These are phyloP conservation scores for Amesomyces nigricolor DNA, from an alignment of 2,329 filamentous ascomycete genomes.

Conservation along the genomic window DNA sequence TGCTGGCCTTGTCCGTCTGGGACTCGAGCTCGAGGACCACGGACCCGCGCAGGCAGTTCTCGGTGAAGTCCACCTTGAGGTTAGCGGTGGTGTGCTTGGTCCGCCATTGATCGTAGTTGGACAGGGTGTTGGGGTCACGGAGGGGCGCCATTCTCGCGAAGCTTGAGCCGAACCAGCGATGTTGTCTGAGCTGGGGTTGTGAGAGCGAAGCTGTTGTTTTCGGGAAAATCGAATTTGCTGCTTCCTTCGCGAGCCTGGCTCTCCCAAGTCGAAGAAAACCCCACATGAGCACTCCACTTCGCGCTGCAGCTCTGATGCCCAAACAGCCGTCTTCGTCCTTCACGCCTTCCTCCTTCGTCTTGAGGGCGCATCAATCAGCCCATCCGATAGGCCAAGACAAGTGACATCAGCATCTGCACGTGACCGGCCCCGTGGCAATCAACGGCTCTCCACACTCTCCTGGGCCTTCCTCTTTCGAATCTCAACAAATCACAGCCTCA, in stretches of 20 bases:
- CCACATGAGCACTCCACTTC: constrained; percentile 24
- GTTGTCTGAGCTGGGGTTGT: not conserved
- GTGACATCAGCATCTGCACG: constrained; percentile 13
- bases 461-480: not conserved
- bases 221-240: constrained; percentile 17
- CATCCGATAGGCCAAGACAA: constrained; percentile 18
- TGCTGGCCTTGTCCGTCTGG: constrained; percentile 64
- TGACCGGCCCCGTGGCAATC: constrained; percentile 6
- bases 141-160: constrained; percentile 30
- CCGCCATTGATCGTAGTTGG: constrained; percentile 85
- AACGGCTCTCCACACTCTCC: not conserved
- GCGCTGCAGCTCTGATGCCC: constrained; percentile 10
- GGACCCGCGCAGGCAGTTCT: constrained; percentile 69
- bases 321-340: constrained; percentile 11
- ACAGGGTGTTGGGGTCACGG: constrained; percentile 82
- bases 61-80: constrained; percentile 77
- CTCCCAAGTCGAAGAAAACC: constrained; percentile 22
- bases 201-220: constrained; percentile 11
- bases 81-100: constrained; percentile 78
- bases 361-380: not conserved
- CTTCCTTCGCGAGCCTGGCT: constrained; percentile 21
- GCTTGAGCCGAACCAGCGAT: constrained; percentile 22
- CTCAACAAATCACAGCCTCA: not conserved
- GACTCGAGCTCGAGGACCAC: constrained; percentile 73
- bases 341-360: constrained; percentile 26